Evolutionary conservation across 352 stramenopile genomes (phyloP), one percentile per base, ranked within the genome.

Genomic region (Globisporangium spiculum): DNA sequence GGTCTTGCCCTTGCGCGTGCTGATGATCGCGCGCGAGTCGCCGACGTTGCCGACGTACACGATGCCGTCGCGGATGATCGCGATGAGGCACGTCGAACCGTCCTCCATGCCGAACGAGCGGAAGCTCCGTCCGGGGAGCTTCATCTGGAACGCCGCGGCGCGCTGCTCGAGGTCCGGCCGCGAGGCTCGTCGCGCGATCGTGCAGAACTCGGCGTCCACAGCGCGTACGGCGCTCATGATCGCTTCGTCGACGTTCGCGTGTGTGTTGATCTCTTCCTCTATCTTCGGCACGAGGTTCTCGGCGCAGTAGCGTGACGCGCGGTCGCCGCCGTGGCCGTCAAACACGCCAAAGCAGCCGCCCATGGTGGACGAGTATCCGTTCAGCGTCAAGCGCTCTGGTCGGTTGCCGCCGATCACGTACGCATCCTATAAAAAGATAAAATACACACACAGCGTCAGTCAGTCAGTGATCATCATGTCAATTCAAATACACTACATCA

Each of bases 261-360:
- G 74, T 32, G 70, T 75, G 58, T 75, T 67, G 4, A 91, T 71
- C 36, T 79, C 69, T 22, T 85, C 79, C 14, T 85, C 69, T 48
- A 94, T 92, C 36, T 83, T 79, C 0, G 67, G 66, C 65, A 95
- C 93, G 16, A 91, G 75, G 61, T 89, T 77, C 69, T 96, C 82
- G 34, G 84, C 88, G 32, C 81, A 92, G 74, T 89, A 94, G 44
- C 83, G 79, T 56, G 88, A 91, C 55, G 88, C 88, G 64, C 86
- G 84, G 69, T 93, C 86, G 55, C 88, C 84, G 10, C 84, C 82
- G 61, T 96, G 88, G 64, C 88, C 88, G 60, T 96, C 88, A 66
- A 96, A 96, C 32, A 96, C 77, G 46, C 88, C 88, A 68, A 92
- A 96, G 65, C 83, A 94, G 32, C 86, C 88, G 57, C 76, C 76